Evolutionary conservation across 2,329 filamentous ascomycete genomes (phyloP), one percentile per base, ranked within the genome.

Genomic region (Alternaria burnsii): DNA sequence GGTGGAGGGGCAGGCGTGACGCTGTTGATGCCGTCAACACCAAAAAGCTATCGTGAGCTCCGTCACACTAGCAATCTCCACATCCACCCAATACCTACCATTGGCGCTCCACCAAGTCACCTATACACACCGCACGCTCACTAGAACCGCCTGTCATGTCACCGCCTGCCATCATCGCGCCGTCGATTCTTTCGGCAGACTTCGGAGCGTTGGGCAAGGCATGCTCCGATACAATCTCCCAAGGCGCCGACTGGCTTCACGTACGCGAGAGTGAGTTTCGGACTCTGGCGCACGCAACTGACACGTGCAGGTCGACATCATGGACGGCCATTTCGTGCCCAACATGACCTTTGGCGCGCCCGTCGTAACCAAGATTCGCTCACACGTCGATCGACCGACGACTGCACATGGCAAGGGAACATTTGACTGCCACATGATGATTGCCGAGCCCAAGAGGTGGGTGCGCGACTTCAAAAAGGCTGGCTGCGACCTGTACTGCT

Each of bases 391-490:
- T 58, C 85, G 86, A 69, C 94, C 93, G 3, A 84, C 84, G 41
- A 83, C 86, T 52, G 86, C 86, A 34, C 84, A 90, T 69, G 93
- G 91, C 54, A 91, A 89, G 71, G 95, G 95, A 63, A 98, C 94
- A 14, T 99, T 99, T 78, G 95, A 99, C 81, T 99, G 95, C 86
- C 95, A 99, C 82, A 98, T 99, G 95, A 99, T 99, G 95, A 97
- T 99, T 77, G 89, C 93, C 73, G 94, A 99, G 94, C 95, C 95
- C 69, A 96, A 98, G 85, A 94, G 93, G 85, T 99, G 95, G 95
- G 94, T 97, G 72, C 92, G 91, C 76, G 92, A 97, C 64, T 98
- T 99, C 84, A 89, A 95, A 79, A 89, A 91, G 54, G 95, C 93
- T 61, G 95, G 95, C 55, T 97, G 94, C 81, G 93, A 99, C 80